Evolutionary conservation across 2,329 filamentous ascomycete species (phyloP).

Genomic region (Fonsecaea multimorphosa): DNA sequence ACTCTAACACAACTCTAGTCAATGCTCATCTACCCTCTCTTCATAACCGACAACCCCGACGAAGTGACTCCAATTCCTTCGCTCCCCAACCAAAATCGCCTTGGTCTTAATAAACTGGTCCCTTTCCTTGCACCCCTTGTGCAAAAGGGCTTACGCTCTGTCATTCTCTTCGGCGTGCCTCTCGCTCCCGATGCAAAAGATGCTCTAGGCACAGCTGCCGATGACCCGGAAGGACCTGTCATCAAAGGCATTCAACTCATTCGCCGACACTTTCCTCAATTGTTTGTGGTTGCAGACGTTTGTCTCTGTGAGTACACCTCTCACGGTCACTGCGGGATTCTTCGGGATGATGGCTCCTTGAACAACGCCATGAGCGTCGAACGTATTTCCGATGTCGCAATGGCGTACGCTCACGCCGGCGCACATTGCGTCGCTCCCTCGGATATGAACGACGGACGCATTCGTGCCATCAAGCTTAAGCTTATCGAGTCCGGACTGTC

Average conservation of each 20-base stretch:
- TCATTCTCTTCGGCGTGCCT: constrained; percentile 95
- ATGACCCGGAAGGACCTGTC: constrained; percentile 91
- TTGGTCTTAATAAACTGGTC: constrained; percentile 83
- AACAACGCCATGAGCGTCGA: constrained; percentile 95
- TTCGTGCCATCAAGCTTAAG: constrained; percentile 97
- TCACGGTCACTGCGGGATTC: constrained; percentile 95
- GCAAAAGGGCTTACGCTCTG: constrained; percentile 85
- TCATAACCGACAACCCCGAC: constrained; percentile 91
- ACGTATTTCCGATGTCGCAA: constrained; percentile 94
- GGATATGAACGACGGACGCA: constrained; percentile 98
- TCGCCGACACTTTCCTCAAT: constrained; percentile 80
- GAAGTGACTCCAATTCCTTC: constrained; percentile 91
- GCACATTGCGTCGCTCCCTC: constrained; percentile 96
- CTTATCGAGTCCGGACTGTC: constrained; percentile 93
- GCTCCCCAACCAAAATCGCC: constrained; percentile 85
- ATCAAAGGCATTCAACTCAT: constrained; percentile 85
- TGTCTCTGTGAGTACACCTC: constrained; percentile 99
- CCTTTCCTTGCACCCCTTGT: constrained; percentile 86
- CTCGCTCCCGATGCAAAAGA: constrained; percentile 82
- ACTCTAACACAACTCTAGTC: constrained; percentile 62
- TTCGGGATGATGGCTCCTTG: constrained; percentile 87
- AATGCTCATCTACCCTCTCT: constrained; percentile 98
- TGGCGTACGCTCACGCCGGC: constrained; percentile 93
- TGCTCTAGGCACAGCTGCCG: constrained; percentile 85
- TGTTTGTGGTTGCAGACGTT: constrained; percentile 92